Evolutionary conservation across 2,329 filamentous ascomycete genomes (phyloP).

Genomic region (Thielaviopsis ethacetica): DNA sequence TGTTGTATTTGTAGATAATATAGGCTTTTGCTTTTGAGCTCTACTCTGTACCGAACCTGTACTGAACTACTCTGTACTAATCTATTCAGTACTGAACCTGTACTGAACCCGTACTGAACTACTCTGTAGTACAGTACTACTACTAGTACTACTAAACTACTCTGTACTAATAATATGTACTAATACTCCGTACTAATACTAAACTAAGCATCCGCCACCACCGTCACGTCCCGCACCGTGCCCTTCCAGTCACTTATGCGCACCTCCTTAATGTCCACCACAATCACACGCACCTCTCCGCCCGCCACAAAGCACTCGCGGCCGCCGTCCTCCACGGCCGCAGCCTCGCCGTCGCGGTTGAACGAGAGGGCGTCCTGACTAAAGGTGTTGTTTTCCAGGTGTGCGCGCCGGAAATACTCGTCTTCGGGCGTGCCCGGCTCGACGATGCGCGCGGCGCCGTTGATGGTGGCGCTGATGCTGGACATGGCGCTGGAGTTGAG

Average conservation of each 20-base stretch:
- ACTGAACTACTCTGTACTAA: too few species aligned
- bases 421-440: slow-evolving; percentile 65
- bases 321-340: slow-evolving; percentile 33
- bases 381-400: slow-evolving; percentile 88
- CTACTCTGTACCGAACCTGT: too few species aligned
- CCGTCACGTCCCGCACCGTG: slow-evolving; percentile 51
- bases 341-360: slow-evolving; percentile 18
- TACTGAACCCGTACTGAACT: too few species aligned
- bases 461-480: slow-evolving; percentile 85
- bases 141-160: neutral
- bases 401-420: slow-evolving; percentile 62
- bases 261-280: slow-evolving; percentile 70
- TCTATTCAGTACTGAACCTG: too few species aligned
- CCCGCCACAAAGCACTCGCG: slow-evolving; percentile 57
- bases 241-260: slow-evolving; percentile 92
- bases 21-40: too few species aligned
- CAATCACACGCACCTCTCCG: slow-evolving; percentile 72
- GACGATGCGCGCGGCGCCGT: slow-evolving; percentile 66
- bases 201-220: neutral
- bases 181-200: too few species aligned
- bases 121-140: too few species aligned
- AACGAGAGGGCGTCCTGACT: slow-evolving; percentile 32
- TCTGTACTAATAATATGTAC: too few species aligned
- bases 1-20: neutral
- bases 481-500: slow-evolving; percentile 80